Conservation (phyloP, 2,329 filamentous ascomycete genomes). For the Albifimbria verrucaria region DNA sequence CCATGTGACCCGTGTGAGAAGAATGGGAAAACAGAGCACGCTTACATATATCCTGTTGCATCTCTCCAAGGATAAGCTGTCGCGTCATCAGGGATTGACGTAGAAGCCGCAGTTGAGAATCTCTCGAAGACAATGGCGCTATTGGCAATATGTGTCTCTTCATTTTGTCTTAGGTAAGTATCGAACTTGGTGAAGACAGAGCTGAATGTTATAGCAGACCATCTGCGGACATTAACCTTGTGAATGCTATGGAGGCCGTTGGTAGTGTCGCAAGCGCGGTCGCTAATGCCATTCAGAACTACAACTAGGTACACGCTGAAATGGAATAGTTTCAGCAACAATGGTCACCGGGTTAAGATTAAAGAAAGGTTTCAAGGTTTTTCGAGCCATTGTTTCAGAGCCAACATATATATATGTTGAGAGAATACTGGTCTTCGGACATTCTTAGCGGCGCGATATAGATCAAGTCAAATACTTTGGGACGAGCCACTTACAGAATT, state of each 20-base stretch:
- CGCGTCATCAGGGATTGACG: not conserved
- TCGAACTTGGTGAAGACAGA: not conserved
- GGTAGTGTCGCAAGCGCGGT: not conserved
- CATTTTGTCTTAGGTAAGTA: too few relatives aligned
- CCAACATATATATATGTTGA: not conserved
- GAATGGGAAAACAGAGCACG: not conserved
- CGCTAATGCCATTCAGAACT: too few relatives aligned
- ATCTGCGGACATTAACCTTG: not conserved
- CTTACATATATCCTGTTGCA: not conserved
- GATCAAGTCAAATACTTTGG: not conserved
- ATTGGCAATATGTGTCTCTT: too few relatives aligned
- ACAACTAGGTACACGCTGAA: not conserved
- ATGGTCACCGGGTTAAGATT: not conserved
- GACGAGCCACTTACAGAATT: not conserved
- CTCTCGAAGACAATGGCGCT: too few relatives aligned
- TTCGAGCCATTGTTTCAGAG: not conserved
- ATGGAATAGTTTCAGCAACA: too few relatives aligned
- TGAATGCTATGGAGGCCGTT: not conserved
- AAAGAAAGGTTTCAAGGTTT: not conserved
- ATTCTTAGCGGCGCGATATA: not conserved
- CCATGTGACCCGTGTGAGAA: not conserved
- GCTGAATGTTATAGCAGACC: not conserved
- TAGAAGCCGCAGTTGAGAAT: too few relatives aligned
- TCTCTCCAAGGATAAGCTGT: slow-evolving; percentile 1
- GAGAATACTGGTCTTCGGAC: not conserved